These are phyloP conservation scores for Clarireedia paspali DNA, from an alignment of 2,329 filamentous ascomycete genomes.

Conservation along the genomic window DNA sequence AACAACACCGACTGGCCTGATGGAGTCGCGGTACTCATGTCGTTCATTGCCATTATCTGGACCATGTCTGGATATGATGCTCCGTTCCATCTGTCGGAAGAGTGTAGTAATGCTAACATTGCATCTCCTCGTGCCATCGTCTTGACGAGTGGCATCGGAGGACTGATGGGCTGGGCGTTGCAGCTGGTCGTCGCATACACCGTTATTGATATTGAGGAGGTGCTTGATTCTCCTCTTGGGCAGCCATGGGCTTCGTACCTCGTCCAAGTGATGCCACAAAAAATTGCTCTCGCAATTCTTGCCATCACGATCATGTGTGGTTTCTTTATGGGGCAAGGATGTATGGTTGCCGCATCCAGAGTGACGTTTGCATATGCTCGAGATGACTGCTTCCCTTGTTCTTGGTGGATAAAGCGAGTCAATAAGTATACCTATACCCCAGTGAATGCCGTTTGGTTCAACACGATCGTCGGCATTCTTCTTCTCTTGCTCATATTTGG, in stretches of 20 bases:
- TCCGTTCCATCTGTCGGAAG: conserved; percentile 66
- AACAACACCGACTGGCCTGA: conserved; percentile 60
- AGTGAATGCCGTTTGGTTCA: conserved; percentile 61
- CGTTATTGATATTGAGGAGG: conserved; percentile 50
- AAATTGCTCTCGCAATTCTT: conserved; percentile 50
- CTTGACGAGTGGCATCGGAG: conserved; percentile 58
- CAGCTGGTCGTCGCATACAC: conserved; percentile 65
- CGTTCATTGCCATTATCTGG: conserved; percentile 64
- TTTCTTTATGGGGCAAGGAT: conserved; percentile 64
- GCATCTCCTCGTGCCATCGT: conserved; percentile 66
- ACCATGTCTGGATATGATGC: conserved; percentile 62
- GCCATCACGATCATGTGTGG: conserved; percentile 56
- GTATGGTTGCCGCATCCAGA: conserved; percentile 55
- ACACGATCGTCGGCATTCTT: conserved; percentile 47
- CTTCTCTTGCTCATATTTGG: conserved; percentile 57
- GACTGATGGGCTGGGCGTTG: conserved; percentile 63
- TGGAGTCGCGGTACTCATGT: conserved; percentile 62
- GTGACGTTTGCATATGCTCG: conserved; percentile 65
- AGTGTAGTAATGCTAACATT: conserved; percentile 65
- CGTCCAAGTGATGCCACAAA: conserved; percentile 54
- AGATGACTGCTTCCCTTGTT: conserved; percentile 58
- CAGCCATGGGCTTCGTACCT: conserved; percentile 63
- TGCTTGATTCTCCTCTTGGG: conserved; percentile 52
- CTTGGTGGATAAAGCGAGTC: conserved; percentile 49
- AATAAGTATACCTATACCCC: conserved; percentile 52